Base-by-base conservation (phyloP, 2,329 filamentous ascomycete species). In the Tricladium varicosporioides region DNA sequence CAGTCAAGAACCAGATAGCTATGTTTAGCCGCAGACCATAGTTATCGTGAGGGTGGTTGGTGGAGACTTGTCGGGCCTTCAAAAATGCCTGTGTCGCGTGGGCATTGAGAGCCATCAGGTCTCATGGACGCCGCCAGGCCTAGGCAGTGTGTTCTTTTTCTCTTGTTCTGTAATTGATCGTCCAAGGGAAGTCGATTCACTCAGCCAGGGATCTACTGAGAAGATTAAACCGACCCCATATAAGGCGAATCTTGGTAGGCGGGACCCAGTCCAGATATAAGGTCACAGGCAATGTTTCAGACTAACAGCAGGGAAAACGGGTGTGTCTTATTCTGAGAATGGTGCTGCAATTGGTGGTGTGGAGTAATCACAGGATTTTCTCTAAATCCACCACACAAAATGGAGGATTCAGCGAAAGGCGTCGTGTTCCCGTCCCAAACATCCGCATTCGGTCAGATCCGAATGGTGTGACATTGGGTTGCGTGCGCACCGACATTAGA, bases 1-100 rank as follows among this genome's bases (percentile, higher is more conserved):
- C 49, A 11, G 44, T 42, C 54, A 57, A 42, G 45, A 51, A 14
- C 54, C 54, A 57, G 49, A 40, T 40, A 40, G 36, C 36, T 40
- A 40, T 40, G 36, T 40, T 40, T 40, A 40, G 36, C 36, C 36
- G 36, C 36, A 10, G 36, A 40, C 36, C 36, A 40, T 40, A 40
- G 36, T 40, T 10, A 40, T 40, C 36, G 36, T 40, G n/a, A 40
- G 36, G 36, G 36, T 5, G 36, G 36, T 40, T 10, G 36, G 36
- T 40, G 36, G 36, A 40, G 36, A n/a, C 36, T 40, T 40, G 36
- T 40, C 36, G 5, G 36, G 36, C 36, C 36, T 40, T 40, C 5
- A 40, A 40, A 10, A 40, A 40, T 11, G 3, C 36, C 36, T 40
- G 36, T 40, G 36, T 40, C 9, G 36, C 9, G 36, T 40, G 36